A percentile compares a stretch with the other conserved stretches of the same genome.
Evolutionary conservation across 2,329 filamentous ascomycete genomes (phyloP).

Genomic region (Juglanconis oblonga): DNA sequence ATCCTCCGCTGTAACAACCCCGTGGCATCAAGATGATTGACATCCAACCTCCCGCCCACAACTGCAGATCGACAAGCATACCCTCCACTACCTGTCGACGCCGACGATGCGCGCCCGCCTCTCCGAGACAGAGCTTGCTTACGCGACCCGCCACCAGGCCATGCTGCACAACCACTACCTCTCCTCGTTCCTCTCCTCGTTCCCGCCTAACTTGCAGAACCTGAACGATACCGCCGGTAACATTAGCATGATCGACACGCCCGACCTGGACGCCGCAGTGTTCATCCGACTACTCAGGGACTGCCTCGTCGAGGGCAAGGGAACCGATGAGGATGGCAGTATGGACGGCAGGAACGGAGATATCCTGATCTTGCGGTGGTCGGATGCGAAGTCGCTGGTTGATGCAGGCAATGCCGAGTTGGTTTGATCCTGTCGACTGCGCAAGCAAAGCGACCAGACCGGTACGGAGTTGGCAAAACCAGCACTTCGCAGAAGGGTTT

Average conservation of each 20-base stretch:
- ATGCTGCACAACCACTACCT: constrained; percentile 83
- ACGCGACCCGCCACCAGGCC: constrained; percentile 80
- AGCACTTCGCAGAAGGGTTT: neutral
- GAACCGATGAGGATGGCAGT: constrained; percentile 61
- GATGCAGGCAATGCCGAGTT: constrained; percentile 55
- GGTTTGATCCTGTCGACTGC: constrained; percentile 39
- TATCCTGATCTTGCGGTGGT: constrained; percentile 68
- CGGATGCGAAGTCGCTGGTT: constrained; percentile 65
- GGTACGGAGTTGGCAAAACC: neutral
- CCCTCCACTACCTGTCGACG: constrained; percentile 68
- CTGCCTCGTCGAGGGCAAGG: constrained; percentile 55
- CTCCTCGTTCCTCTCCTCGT: constrained; percentile 77
- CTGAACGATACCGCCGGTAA: constrained; percentile 89
- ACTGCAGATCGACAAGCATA: constrained; percentile 69
- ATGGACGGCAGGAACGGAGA: constrained; percentile 60
- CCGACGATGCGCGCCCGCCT: constrained; percentile 58
- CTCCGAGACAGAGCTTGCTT: constrained; percentile 73
- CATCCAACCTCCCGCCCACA: neutral
- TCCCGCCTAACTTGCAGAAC: constrained; percentile 75
- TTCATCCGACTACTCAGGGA: constrained; percentile 74
- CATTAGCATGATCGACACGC: constrained; percentile 86
- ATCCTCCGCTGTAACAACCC: no score
- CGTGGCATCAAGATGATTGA: neutral
- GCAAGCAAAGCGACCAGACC: neutral
- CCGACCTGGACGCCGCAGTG: constrained; percentile 78